phyloP scores from a whole-genome alignment of 441 rosid genomes.

The Viola pubescens region DNA sequence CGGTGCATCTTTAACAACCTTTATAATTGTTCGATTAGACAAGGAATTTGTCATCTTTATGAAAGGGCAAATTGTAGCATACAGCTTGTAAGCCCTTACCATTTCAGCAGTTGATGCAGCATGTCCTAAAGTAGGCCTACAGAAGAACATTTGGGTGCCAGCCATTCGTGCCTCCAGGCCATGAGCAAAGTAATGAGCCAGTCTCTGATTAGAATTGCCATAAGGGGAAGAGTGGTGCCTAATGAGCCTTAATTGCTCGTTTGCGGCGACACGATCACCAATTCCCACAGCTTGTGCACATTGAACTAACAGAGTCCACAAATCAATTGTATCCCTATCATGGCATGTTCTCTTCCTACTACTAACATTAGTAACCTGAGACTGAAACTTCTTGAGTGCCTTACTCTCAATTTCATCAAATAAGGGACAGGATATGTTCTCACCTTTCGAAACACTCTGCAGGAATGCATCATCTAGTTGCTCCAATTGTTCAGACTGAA shows the following conservation, averaged over 20 bases:
- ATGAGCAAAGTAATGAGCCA: conserved; percentile 60
- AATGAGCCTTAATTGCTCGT: conserved; percentile 59
- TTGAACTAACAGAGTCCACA: conserved; percentile 53
- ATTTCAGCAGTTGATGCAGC: conserved; percentile 53
- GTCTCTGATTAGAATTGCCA: conserved; percentile 66
- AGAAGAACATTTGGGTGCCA: conserved; percentile 42
- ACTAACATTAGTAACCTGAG: conserved; percentile 34
- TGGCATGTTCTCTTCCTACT: conserved; percentile 26
- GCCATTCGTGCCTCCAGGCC: conserved; percentile 74
- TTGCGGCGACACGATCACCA: conserved; percentile 55
- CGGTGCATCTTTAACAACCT: conserved; percentile 42
- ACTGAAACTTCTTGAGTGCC: conserved; percentile 10
- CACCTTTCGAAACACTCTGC: conserved; percentile 29
- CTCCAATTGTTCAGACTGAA: conserved; percentile 37
- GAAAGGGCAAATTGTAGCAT: conserved; percentile 54
- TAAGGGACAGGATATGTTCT: conserved; percentile 4
- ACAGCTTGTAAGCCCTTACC: conserved; percentile 52
- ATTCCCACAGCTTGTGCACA: conserved; percentile 79
- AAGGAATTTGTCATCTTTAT: conserved; percentile 56
- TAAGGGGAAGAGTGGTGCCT: conserved; percentile 48
- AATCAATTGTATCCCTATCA: conserved; percentile 52
- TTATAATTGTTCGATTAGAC: conserved; percentile 48
- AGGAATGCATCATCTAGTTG: conserved; percentile 62
- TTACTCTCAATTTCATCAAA: conserved; percentile 9
- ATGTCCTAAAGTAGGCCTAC: conserved; percentile 21